These are phyloP conservation scores for Spergularia bocconei DNA, from an alignment of 148 eudicot genomes.

Conservation along the genomic window DNA sequence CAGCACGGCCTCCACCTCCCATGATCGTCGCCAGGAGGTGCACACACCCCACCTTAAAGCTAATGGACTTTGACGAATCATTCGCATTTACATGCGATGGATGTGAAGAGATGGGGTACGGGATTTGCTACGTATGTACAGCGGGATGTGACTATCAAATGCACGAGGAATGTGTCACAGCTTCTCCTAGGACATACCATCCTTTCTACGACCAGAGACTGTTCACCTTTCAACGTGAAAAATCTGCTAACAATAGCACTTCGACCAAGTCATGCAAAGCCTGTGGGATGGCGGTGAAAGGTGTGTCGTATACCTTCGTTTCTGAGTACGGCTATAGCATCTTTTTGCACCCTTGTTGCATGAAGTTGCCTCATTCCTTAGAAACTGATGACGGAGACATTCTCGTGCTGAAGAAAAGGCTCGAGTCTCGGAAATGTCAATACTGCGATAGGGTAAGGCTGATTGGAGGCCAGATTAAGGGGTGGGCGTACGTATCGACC, in stretches of 20 bases:
- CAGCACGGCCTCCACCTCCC: too few species aligned
- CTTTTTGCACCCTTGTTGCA: slow-evolving; percentile 14
- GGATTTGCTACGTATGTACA: background rate
- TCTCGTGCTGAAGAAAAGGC: background rate
- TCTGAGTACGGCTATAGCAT: background rate
- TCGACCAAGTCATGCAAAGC: background rate
- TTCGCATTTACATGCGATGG: background rate
- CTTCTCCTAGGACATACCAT: background rate
- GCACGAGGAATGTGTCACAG: slow-evolving; percentile 6
- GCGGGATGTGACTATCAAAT: slow-evolving; percentile 4
- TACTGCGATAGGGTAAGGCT: background rate
- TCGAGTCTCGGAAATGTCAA: background rate
- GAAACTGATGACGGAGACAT: background rate
- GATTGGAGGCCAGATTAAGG: background rate
- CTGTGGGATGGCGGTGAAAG: slow-evolving; percentile 14
- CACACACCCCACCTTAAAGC: background rate
- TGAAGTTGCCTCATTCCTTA: background rate
- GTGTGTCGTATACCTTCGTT: background rate
- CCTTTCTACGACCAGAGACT: background rate
- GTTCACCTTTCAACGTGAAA: background rate
- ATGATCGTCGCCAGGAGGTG: background rate
- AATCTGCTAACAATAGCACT: background rate
- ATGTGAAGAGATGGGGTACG: slow-evolving; percentile 7
- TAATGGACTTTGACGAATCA: background rate
- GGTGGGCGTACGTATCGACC: slow-evolving; percentile 12